Evolutionary conservation across 1,284 basidiomycete species (phyloP), one percentile per base, ranked within the genome.

Genomic region (Volvariella surrecta): DNA sequence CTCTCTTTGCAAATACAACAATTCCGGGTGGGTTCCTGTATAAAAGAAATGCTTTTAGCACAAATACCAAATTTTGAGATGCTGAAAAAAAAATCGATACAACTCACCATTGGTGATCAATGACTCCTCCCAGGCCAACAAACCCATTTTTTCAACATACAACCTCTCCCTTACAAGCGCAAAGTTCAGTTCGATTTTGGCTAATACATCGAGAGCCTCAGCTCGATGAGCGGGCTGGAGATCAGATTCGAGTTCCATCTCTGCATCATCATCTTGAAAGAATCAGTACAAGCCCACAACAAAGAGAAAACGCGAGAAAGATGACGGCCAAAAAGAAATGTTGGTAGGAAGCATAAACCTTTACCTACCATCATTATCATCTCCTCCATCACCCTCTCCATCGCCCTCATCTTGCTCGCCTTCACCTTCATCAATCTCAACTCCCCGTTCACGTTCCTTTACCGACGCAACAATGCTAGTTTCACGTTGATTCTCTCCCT

Each of bases 101-200:
- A 32, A 66, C 71, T 49, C 52, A 84, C 85, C 80, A 42, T 79
- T 72, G 15, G 67, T 67, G 15, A 89, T 68, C 50, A 89, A 60
- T 2, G 68, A 60, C 53, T 89, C 86, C 57, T 89, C 86, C 80
- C 80, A 84, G 39, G 81, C 79, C 3, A 89, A 60, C 2, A 68
- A 71, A 32, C 86, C 82, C 85, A 89, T 87, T 62, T 87, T 89
- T 62, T 89, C 86, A 3, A 88, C 71, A 56, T 87, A 89, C 10
- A 89, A 63, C 19, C 74, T 68, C 54, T 89, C 85, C 40, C 86
- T 66, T 39, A 89, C 57, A 35, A 84, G 58, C 0, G 84, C 84
- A 58, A 85, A 88, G 52, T 82, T 86, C 56, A 89, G 73, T 51
- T 89, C 87, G 48, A 89, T 86, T 9, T 67, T 70, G 1, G 86